Evolutionary conservation across 2,329 filamentous ascomycete genomes (phyloP).

Genomic region (Fusarium abutilonis): DNA sequence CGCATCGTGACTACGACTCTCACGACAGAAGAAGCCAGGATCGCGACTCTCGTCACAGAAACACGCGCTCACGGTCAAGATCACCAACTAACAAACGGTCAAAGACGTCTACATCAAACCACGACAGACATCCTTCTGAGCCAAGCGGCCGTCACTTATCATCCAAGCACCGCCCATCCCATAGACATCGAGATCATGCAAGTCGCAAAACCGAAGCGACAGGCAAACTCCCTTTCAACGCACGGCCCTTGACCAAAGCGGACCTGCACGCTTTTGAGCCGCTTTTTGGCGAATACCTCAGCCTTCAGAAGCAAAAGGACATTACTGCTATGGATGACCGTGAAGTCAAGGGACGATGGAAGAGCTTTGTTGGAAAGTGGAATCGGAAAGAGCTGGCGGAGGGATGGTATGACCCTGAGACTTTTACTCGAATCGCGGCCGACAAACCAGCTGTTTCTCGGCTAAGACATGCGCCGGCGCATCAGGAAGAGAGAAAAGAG

Average conservation of each 20-base stretch:
- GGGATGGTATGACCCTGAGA: conserved; percentile 91
- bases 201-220: conserved; percentile 20
- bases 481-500: conserved; percentile 45
- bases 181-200: conserved; percentile 37
- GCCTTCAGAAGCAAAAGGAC: conserved; percentile 82
- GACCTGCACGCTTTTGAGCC: conserved; percentile 74
- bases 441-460: conserved; percentile 33
- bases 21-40: conserved; percentile 35
- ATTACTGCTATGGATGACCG: conserved; percentile 75
- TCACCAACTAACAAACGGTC: conserved; percentile 36
- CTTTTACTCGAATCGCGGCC: conserved; percentile 58
- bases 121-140: conserved; percentile 27
- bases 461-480: conserved; percentile 11
- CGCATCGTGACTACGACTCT: conserved; percentile 34
- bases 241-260: conserved; percentile 72
- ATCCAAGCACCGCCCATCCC: conserved; percentile 42
- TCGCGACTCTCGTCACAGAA: conserved; percentile 21
- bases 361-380: conserved; percentile 92
- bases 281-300: conserved; percentile 84
- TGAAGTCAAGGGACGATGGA: conserved; percentile 88
- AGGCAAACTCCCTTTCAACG: conserved; percentile 68
- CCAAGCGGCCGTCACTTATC: conserved; percentile 27
- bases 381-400: conserved; percentile 87
- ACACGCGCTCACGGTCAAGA: conserved; percentile 39
- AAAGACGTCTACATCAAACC: conserved; percentile 26